phyloP scores from a whole-genome alignment of 2,329 filamentous ascomycete species.

The Aspergillus ruber region DNA sequence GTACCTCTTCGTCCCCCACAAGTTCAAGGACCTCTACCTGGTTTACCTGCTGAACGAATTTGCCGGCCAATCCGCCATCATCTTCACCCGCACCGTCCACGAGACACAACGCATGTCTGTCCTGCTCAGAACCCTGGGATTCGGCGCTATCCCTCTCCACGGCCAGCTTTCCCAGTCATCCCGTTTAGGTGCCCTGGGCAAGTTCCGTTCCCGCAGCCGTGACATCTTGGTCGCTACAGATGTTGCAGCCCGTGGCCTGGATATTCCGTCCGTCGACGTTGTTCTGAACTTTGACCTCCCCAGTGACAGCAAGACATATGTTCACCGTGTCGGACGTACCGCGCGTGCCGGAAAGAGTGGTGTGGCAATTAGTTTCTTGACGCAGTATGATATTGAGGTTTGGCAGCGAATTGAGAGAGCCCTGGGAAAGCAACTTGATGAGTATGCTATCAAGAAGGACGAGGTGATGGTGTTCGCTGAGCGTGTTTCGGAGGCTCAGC shows the following conservation, averaged over 20 bases:
- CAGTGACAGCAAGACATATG: constrained; percentile 80
- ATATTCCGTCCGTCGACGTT: constrained; percentile 85
- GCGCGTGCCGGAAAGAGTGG: constrained; percentile 81
- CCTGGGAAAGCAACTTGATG: constrained; percentile 66
- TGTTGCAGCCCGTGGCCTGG: constrained; percentile 85
- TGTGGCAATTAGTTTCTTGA: constrained; percentile 72
- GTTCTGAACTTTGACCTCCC: constrained; percentile 84
- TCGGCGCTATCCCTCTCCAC: constrained; percentile 86
- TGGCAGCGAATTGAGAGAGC: constrained; percentile 76
- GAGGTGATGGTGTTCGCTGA: constrained; percentile 77
- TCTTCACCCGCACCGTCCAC: constrained; percentile 88
- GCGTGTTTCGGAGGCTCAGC: constrained; percentile 75
- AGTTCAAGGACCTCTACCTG: constrained; percentile 83
- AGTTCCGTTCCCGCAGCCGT: constrained; percentile 74
- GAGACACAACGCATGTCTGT: constrained; percentile 83
- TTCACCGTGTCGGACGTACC: constrained; percentile 82
- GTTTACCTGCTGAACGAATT: constrained; percentile 82
- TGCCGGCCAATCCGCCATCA: constrained; percentile 75
- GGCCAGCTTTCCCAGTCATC: constrained; percentile 84
- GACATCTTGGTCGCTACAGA: constrained; percentile 87
- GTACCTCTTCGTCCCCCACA: constrained; percentile 79
- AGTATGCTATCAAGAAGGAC: constrained; percentile 66
- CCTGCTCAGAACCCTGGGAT: constrained; percentile 74
- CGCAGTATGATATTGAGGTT: constrained; percentile 80
- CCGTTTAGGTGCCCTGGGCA: constrained; percentile 79